These are phyloP conservation scores for Pseudoneurospora amorphoporcata DNA, from an alignment of 495 filamentous ascomycete species.

Conservation along the genomic window DNA sequence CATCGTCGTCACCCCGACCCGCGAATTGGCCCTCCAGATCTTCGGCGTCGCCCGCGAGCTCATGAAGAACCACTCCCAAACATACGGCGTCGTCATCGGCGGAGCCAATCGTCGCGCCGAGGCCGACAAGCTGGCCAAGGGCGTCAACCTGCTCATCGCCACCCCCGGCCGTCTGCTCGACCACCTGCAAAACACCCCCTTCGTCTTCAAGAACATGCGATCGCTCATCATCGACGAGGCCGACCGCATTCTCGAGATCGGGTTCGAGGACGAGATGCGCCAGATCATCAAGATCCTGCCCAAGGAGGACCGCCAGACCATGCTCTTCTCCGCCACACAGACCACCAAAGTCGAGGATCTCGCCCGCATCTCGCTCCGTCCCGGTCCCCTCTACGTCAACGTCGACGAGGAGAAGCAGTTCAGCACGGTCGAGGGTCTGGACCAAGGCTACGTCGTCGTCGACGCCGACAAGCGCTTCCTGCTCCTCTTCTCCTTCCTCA, in stretches of 20 bases:
- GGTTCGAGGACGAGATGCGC: conserved; percentile 97
- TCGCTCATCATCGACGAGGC: conserved; percentile 85
- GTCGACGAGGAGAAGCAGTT: conserved; percentile 49
- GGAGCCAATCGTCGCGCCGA: conserved; percentile 87
- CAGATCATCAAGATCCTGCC: conserved; percentile 95
- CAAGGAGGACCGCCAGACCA: conserved; percentile 79
- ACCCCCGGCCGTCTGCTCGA: conserved; percentile 90
- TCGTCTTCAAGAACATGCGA: conserved; percentile 81
- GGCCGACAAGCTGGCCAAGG: conserved; percentile 87
- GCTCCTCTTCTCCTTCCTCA: conserved; percentile 91
- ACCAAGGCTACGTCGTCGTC: conserved; percentile 91
- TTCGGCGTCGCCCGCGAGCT: conserved; percentile 91
- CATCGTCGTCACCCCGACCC: conserved; percentile 75
- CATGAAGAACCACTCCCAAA: conserved; percentile 70
- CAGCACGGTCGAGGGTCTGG: conserved; percentile 77
- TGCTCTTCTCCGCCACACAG: conserved; percentile 95
- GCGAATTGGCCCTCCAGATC: conserved; percentile 91
- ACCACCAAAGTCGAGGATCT: conserved; percentile 98
- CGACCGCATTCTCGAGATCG: conserved; percentile 88
- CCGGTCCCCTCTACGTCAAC: conserved; percentile 93
- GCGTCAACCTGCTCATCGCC: conserved; percentile 87
- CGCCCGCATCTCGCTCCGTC: conserved; percentile 81
- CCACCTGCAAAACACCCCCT: conserved; percentile 88
- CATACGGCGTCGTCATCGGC: conserved; percentile 87
- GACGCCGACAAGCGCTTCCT: conserved; percentile 90